A percentile compares a stretch with the other conserved stretches of the same genome.
phyloP scores from a whole-genome alignment of 371 early-diverging fungal genomes.

The Apophysomyces trapeziformis region DNA sequence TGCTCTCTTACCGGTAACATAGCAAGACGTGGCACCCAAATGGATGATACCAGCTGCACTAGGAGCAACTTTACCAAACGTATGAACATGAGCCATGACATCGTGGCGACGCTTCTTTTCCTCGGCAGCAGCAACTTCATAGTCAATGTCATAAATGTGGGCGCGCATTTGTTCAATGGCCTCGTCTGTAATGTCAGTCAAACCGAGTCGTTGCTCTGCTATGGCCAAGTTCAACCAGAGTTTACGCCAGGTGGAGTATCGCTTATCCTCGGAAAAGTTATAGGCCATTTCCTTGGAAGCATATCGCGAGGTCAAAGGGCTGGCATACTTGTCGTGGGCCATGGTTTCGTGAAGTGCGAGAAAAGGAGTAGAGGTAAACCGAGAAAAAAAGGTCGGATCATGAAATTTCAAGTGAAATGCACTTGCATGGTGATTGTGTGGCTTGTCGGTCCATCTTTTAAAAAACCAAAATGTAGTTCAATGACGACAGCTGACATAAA shows the following conservation, averaged over 20 bases:
- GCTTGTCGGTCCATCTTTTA: background rate
- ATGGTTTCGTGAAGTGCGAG: conserved; percentile 6
- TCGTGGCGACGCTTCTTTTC: conserved; percentile 96
- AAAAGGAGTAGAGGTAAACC: background rate
- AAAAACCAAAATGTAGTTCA: too few species aligned
- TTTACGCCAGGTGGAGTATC: conserved; percentile 92
- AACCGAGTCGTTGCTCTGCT: conserved; percentile 82
- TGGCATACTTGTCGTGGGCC: conserved; percentile 81
- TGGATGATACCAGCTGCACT: conserved; percentile 95
- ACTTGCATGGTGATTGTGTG: background rate
- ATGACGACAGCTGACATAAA: background rate
- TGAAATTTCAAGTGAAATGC: background rate
- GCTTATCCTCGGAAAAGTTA: conserved; percentile 94
- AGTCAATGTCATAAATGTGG: conserved; percentile 90
- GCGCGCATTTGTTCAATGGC: conserved; percentile 91
- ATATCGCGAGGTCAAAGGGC: conserved; percentile 95
- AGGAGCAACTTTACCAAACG: conserved; percentile 92
- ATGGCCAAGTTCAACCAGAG: conserved; percentile 95
- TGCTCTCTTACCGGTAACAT: conserved; percentile 72
- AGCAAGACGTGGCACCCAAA: conserved; percentile 97
- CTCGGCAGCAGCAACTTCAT: conserved; percentile 85
- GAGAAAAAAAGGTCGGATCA: conserved; percentile 8
- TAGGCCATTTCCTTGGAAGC: conserved; percentile 97
- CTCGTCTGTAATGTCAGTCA: conserved; percentile 65
- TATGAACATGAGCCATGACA: conserved; percentile 98